Evolutionary conservation across 2,329 filamentous ascomycete species (phyloP).

Genomic region (Fusarium sublunatum): DNA sequence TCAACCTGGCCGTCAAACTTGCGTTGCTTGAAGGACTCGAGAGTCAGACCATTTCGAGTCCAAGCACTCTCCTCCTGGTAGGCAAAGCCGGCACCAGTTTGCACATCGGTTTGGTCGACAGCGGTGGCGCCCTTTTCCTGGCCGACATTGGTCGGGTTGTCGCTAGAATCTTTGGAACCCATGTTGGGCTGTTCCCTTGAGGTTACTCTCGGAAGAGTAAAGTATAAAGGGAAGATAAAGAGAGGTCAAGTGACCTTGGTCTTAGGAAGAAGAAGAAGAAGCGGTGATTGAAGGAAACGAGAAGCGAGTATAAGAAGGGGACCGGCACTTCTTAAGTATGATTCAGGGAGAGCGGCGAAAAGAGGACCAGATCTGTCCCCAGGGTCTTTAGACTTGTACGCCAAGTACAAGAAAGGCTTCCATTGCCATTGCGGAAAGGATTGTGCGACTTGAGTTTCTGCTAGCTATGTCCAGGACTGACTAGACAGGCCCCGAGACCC

Average conservation of each 20-base stretch:
- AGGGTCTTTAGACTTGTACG: constrained; percentile 10
- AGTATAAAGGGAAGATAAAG: constrained; percentile 22
- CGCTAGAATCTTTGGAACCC: constrained; percentile 36
- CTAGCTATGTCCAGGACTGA: constrained; percentile 8
- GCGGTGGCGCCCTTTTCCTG: not conserved
- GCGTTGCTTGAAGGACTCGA: constrained; percentile 43
- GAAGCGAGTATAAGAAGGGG: constrained; percentile 9
- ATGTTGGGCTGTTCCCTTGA: constrained; percentile 31
- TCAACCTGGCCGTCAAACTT: constrained; percentile 41
- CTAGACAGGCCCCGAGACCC: not conserved
- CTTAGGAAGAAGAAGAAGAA: constrained; percentile 27
- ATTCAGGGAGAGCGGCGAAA: constrained; percentile 10
- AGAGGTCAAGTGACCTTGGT: constrained; percentile 34
- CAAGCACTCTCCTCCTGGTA: constrained; percentile 37
- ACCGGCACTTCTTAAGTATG: constrained; percentile 37
- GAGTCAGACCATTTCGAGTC: constrained; percentile 45
- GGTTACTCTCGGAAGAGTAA: constrained; percentile 10
- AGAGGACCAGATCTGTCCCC: not conserved
- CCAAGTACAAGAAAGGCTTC: constrained; percentile 1
- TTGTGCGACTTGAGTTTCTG: constrained; percentile 16
- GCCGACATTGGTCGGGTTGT: constrained; percentile 38
- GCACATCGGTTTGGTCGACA: constrained; percentile 15
- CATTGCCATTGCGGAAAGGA: constrained; percentile 19
- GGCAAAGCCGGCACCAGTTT: constrained; percentile 32
- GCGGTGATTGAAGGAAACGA: constrained; percentile 16